phyloP scores from a whole-genome alignment of 768 basidiomycete species.

The Lactarius vividus region DNA sequence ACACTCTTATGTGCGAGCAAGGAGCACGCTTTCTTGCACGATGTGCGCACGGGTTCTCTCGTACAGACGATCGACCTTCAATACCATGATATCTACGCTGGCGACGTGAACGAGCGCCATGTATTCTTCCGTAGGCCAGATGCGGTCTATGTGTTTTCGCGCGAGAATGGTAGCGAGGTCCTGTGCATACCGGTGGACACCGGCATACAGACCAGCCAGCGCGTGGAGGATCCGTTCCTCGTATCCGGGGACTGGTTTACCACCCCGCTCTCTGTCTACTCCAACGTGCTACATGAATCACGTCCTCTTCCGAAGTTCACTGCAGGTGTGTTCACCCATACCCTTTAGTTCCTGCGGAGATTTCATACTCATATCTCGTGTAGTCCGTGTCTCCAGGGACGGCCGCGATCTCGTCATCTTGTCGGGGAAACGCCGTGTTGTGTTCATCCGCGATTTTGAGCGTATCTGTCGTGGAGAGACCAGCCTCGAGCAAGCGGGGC shows the following conservation, averaged over 20 bases:
- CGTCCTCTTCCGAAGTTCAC: neutral
- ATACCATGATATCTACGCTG: constrained; percentile 45
- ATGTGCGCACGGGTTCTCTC: constrained; percentile 51
- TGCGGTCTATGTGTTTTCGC: constrained; percentile 53
- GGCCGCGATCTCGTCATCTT: constrained; percentile 37
- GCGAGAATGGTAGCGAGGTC: constrained; percentile 44
- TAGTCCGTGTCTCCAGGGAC: constrained; percentile 38
- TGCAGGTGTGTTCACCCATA: constrained; percentile 6
- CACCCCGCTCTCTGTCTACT: neutral
- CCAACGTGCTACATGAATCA: neutral
- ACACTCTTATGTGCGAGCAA: constrained; percentile 51
- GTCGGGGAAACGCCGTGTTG: constrained; percentile 28
- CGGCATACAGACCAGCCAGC: constrained; percentile 1
- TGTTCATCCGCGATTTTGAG: constrained; percentile 36
- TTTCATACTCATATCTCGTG: constrained; percentile 1
- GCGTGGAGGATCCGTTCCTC: neutral
- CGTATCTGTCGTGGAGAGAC: constrained; percentile 26
- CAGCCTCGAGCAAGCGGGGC: neutral
- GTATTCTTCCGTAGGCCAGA: constrained; percentile 55
- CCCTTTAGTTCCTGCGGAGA: neutral
- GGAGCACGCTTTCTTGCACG: constrained; percentile 55
- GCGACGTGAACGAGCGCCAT: constrained; percentile 58
- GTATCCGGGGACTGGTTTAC: constrained; percentile 11
- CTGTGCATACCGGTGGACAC: constrained; percentile 35
- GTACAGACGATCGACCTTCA: constrained; percentile 48